phyloP scores from a whole-genome alignment of 352 stramenopile genomes.

The Phytophthora cryptogea region DNA sequence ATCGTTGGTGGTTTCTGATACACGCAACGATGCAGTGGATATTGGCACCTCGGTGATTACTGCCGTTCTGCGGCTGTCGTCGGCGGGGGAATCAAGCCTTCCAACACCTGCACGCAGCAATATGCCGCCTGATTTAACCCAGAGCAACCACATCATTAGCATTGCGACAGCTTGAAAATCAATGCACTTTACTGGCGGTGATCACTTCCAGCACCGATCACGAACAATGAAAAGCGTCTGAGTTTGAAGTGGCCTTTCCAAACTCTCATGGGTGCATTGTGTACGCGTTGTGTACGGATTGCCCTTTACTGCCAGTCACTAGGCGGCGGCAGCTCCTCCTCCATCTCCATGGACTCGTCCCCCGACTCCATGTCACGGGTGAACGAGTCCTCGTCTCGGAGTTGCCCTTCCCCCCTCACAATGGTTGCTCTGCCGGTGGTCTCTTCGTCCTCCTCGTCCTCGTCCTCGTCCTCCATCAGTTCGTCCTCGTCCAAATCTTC shows the following conservation, averaged over 20 bases:
- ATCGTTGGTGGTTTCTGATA: background rate
- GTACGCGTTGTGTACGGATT: no score
- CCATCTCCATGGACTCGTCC: constrained; percentile 51
- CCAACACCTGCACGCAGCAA: background rate
- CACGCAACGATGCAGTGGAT: background rate
- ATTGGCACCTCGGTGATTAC: background rate
- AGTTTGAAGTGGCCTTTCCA: background rate
- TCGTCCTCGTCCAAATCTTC: constrained; percentile 45
- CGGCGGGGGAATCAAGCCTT: background rate
- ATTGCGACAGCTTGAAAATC: background rate
- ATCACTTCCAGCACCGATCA: background rate
- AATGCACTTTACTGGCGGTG: background rate
- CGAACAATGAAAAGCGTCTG: background rate
- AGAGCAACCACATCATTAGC: background rate
- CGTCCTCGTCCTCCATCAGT: constrained; percentile 35
- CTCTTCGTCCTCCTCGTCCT: constrained; percentile 28
- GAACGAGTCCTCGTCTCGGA: constrained; percentile 37
- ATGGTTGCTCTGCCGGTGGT: constrained; percentile 32
- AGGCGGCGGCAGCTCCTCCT: constrained; percentile 23
- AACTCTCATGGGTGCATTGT: background rate
- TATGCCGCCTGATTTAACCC: background rate
- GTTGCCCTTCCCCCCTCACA: constrained; percentile 29
- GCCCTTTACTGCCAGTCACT: constrained; percentile 22
- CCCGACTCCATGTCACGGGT: constrained; percentile 36
- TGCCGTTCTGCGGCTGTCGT: background rate